Evolutionary conservation across 257 asterid genomes (phyloP).

Genomic region (Apocynum venetum): DNA sequence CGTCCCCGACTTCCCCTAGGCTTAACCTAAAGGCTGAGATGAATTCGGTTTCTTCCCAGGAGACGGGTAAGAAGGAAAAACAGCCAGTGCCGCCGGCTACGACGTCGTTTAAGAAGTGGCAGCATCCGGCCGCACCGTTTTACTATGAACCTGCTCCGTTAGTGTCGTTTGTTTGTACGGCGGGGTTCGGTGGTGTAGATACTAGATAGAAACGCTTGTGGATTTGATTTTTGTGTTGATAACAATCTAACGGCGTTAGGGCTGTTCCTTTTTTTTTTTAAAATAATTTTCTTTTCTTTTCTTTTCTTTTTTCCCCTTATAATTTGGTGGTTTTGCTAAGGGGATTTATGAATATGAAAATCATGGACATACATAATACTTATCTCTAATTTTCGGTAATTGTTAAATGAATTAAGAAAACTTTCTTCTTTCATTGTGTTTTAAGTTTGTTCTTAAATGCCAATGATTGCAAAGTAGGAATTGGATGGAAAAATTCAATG

Average conservation of each 20-base stretch:
- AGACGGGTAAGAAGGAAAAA: constrained; percentile 19
- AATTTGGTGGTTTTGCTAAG: neutral
- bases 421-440: neutral
- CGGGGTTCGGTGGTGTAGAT: constrained; percentile 29
- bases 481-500: neutral
- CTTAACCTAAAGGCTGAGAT: constrained; percentile 30
- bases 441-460: neutral
- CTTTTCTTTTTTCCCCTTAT: neutral
- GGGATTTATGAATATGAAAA: constrained; percentile 4
- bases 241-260: constrained; percentile 14
- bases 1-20: constrained; percentile 40
- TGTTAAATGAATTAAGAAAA: neutral
- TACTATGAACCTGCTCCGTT: constrained; percentile 28
- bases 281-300: too few relatives aligned
- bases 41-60: constrained; percentile 16
- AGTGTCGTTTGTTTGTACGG: constrained; percentile 45
- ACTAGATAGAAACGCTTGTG: constrained; percentile 23
- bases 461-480: neutral
- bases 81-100: constrained; percentile 18
- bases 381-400: neutral
- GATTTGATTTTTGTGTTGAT: constrained; percentile 8
- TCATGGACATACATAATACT: neutral
- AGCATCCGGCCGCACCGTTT: constrained; percentile 32
- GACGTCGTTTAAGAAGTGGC: constrained; percentile 28
- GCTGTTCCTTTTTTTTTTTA: neutral